Percentiles rank a stretch among this genome's conserved stretches.
Conservation (phyloP, 495 filamentous ascomycete species). For the Neurospora africana region DNA sequence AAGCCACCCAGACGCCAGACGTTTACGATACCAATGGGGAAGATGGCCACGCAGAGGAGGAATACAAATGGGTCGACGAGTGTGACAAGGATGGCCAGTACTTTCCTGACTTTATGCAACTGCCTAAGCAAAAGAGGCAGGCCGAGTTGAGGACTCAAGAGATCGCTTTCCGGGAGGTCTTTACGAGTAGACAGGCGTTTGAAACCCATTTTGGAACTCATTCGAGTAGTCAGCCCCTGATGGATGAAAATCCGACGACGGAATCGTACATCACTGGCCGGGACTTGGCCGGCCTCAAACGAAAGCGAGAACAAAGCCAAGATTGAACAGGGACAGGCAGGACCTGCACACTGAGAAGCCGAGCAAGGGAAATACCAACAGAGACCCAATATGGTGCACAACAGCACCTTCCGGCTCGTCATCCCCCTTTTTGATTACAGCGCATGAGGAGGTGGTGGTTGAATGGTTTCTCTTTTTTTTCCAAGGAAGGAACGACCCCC, state of each 20-base stretch:
- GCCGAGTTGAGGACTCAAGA: neutral
- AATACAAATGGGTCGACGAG: neutral
- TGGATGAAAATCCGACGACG: neutral
- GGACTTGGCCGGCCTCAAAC: neutral
- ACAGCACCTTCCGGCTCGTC: too few relatives aligned
- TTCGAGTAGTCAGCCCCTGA: neutral
- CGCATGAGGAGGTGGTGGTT: too few relatives aligned
- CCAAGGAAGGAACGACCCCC: neutral
- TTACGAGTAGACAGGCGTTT: neutral
- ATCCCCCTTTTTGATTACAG: too few relatives aligned
- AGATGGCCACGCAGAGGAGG: neutral
- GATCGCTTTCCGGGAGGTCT: neutral
- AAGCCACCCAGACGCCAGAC: neutral
- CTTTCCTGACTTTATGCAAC: neutral
- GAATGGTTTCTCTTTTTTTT: neutral
- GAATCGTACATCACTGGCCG: neutral
- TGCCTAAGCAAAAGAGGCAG: neutral
- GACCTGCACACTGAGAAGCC: too few relatives aligned
- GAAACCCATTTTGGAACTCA: too few relatives aligned
- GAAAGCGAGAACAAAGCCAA: neutral
- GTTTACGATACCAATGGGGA: neutral
- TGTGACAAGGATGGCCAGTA: neutral
- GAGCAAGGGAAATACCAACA: too few relatives aligned
- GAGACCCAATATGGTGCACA: too few relatives aligned
- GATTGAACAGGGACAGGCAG: neutral